Conservation (phyloP, 352 stramenopile genomes). For the Pythium aristosporum region DNA sequence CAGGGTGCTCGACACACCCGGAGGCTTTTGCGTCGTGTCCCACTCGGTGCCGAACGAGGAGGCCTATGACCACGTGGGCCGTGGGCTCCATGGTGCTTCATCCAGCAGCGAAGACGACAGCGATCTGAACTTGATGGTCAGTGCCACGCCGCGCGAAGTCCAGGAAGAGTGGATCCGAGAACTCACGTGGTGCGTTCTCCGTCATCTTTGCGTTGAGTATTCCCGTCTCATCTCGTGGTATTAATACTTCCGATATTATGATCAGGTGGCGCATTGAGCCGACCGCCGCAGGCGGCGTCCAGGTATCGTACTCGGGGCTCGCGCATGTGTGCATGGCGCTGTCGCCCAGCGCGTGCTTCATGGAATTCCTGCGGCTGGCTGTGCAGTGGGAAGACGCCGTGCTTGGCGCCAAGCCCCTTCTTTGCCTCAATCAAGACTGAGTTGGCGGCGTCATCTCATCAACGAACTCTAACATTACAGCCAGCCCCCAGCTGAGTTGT, state of each 20-base stretch:
- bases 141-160: conserved; percentile 3
- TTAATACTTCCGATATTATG: background rate
- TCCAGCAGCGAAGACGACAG: conserved; percentile 2
- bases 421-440: background rate
- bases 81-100: background rate
- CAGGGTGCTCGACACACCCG: background rate
- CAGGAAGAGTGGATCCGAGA: conserved; percentile 22
- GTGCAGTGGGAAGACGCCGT: conserved; percentile 24
- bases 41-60: conserved; percentile 16
- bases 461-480: background rate
- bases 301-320: conserved; percentile 13
- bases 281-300: background rate
- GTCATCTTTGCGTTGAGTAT: background rate
- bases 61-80: background rate
- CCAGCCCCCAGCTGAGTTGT: background rate
- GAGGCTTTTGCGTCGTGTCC: conserved; percentile 10
- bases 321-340: conserved; percentile 13
- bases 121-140: conserved; percentile 4
- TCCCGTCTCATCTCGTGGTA: too few species aligned
- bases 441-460: background rate
- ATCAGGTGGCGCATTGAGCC: conserved; percentile 21
- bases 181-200: conserved; percentile 18
- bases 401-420: conserved; percentile 7
- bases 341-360: conserved; percentile 7
- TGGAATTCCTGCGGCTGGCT: conserved; percentile 15